Evolutionary conservation across 768 basidiomycete species (phyloP), one percentile per base, ranked within the genome.

Genomic region (Amanita rubescens): DNA sequence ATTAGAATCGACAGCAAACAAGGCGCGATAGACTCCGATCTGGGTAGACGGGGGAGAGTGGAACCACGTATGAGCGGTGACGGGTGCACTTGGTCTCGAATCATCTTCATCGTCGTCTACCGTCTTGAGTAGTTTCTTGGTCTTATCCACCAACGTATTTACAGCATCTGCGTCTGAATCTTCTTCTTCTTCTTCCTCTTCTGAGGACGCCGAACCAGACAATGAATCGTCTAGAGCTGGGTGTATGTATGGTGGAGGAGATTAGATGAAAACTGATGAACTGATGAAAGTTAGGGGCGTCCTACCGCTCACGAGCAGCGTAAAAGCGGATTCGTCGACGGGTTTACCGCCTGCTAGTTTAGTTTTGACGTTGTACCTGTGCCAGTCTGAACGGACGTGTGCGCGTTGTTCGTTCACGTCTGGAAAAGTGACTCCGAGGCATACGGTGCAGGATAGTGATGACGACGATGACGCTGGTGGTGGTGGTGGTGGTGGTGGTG

Each of bases 371-470:
- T 98, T 98, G 71, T 95, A 98, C 54, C 94, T 81, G 76, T 99
- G 95, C 96, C 95, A 98, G 68, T 99, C 95, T 9, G 90, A 90
- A 59, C 84, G 82, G 66, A 90, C 96, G 68, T 98, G 95, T 1
- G 71, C 66, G 48, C 94, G 77, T 61, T 97, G 93, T 55, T 87
- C 88, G 32, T 87, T 82, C 5, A 98, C 78, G 54, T 85, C 83
- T 11, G 71, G 58, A 58, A 98, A 97, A 0, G 69, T 61, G 2
- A 79, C 76, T 4, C 83, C 87, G 15, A 82, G 73, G 60, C 90
- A 93, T 47, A 91, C 70, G 49, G 80, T 86, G 64, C 38, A 47
- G 70, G 65, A 37, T 67, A 67, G 44, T n/a, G n/a, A n/a, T n/a
- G n/a, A n/a, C n/a, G n/a, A n/a, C n/a, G n/a, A n/a, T n/a, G n/a